Conservation (phyloP, 306 rosid genomes). For the Coriaria nepalensis region DNA sequence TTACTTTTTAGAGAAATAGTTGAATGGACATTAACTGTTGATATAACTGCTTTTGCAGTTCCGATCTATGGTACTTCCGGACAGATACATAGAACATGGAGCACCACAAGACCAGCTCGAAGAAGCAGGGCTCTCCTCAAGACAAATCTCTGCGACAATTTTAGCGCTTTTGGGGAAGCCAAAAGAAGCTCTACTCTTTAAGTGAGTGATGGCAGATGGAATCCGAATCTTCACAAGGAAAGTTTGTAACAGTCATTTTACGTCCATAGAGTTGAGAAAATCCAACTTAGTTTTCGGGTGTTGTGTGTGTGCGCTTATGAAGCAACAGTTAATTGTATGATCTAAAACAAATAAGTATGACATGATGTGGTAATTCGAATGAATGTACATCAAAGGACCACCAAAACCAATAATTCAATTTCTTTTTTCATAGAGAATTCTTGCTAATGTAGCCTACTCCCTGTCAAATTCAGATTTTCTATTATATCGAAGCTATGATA, state of each 20-base stretch:
- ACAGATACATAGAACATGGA: constrained; percentile 86
- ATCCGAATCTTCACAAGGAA: neutral
- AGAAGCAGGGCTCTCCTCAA: constrained; percentile 68
- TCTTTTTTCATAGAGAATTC: neutral
- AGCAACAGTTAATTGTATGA: no score
- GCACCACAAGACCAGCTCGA: constrained; percentile 53
- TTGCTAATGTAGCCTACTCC: neutral
- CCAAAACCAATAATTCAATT: no score
- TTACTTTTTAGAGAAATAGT: neutral
- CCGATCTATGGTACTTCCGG: constrained; percentile 87
- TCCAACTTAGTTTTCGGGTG: no score
- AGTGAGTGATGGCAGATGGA: constrained; percentile 18
- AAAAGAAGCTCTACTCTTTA: constrained; percentile 50
- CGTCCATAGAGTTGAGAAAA: no score
- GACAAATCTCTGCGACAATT: constrained; percentile 62
- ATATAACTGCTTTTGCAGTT: constrained; percentile 31
- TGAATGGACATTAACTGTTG: no score
- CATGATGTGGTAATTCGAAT: no score
- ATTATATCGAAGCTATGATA: no score
- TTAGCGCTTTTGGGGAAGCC: constrained; percentile 57
- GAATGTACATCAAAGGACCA: no score
- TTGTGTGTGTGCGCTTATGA: no score
- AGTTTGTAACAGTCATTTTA: no score
- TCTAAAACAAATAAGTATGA: no score
- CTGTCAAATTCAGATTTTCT: neutral